Evolutionary conservation across 1,284 basidiomycete genomes (phyloP), one percentile per base, ranked within the genome.

Genomic region (Ustilago curta): DNA sequence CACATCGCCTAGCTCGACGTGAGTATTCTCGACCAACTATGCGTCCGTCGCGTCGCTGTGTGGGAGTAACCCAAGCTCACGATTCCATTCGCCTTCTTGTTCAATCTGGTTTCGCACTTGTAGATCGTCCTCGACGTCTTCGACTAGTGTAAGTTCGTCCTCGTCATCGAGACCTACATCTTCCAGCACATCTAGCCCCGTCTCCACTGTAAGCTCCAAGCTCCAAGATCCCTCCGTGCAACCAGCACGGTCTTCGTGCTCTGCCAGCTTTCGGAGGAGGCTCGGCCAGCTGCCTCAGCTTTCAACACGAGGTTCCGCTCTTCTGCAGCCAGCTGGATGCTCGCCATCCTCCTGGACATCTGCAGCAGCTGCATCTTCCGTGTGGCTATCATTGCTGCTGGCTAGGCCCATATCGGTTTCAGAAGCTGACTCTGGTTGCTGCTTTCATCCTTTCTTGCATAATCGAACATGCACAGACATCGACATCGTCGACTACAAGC

Each of bases 121-220:
- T 35, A 55, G 62, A 37, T 48, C 53, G 27, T 58, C 65, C 8
- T 59, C 69, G 67, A 59, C 59, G 19, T 59, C 66, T 27, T 62
- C 70, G 67, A 66, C 55, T 29, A 75, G 52, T 37, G 67, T 70
- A 75, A 75, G 67, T 70, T 70, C 72, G 62, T 54, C 59, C 18
- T 67, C 72, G 12, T 56, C 54, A 16, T 29, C 50, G 8, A 27
- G 60, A 35, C 48, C 57, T 47, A 19, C 51, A 23, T 51, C 68
- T 12, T 62, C 70, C 48, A 67, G 63, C 59, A 53, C 65, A 39
- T 62, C 59, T 39, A 14, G n/a, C 23, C 49, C 65, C 21, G 35
- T 32, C 39, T 53, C 70, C 32, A 60, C 56, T 59, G 70, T 73
- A 73, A 73, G 70, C 58, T 59, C 35, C 48, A 25, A 40, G 48